phyloP scores from a whole-genome alignment of 306 rosid species.

The Comarum palustre region DNA sequence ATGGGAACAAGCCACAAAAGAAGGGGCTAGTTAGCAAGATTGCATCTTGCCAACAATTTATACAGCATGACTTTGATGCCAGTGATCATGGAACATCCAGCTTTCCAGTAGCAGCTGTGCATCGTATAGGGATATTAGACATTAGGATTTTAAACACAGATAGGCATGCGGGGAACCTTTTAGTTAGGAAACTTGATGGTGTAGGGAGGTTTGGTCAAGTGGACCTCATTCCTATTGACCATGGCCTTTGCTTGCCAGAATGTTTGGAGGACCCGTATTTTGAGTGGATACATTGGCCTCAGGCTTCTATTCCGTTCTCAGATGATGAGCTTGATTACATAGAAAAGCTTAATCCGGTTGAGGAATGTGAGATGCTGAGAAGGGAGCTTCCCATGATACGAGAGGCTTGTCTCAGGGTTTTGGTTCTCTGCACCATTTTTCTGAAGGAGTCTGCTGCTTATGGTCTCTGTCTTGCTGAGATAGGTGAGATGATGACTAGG shows the following conservation, averaged over 20 bases:
- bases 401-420: slow-evolving; percentile 86
- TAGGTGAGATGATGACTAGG: slow-evolving; percentile 98
- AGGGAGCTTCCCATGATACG: slow-evolving; percentile 93
- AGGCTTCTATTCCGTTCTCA: slow-evolving; percentile 89
- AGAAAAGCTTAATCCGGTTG: slow-evolving; percentile 46
- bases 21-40: slow-evolving; percentile 84
- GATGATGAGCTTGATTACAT: slow-evolving; percentile 90
- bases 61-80: slow-evolving; percentile 93
- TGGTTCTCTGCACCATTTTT: slow-evolving; percentile 84
- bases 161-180: slow-evolving; percentile 94
- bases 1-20: slow-evolving; percentile 56
- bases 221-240: slow-evolving; percentile 94
- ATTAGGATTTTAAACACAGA: slow-evolving; percentile 95
- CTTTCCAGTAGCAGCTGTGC: slow-evolving; percentile 88
- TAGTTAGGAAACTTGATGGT: slow-evolving; percentile 78
- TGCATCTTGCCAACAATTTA: slow-evolving; percentile 89
- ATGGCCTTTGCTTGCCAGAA: slow-evolving; percentile 95
- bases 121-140: slow-evolving; percentile 90
- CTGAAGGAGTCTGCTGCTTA: slow-evolving; percentile 73
- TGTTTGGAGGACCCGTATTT: slow-evolving; percentile 92
- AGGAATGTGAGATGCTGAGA: slow-evolving; percentile 70
- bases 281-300: slow-evolving; percentile 99
- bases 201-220: slow-evolving; percentile 82
- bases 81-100: slow-evolving; percentile 98
- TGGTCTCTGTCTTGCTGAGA: slow-evolving; percentile 90